These are phyloP conservation scores for Lachnellula subtilissima DNA, from an alignment of 2,329 filamentous ascomycete species.

Conservation along the genomic window DNA sequence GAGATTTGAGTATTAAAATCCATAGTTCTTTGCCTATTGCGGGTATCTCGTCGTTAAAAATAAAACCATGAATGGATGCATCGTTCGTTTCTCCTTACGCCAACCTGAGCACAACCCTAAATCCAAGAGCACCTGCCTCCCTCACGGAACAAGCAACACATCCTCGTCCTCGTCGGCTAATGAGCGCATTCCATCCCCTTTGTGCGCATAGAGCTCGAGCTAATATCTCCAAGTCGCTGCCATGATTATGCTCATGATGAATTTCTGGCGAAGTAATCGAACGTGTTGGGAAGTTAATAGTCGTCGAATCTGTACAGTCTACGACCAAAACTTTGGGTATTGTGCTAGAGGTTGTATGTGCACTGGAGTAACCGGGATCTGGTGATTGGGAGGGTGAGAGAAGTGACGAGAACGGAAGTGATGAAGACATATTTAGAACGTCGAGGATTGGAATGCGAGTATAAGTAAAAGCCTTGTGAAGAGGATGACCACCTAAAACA, in stretches of 20 bases:
- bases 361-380: constrained; percentile 25
- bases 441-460: constrained; percentile 55
- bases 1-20: neutral
- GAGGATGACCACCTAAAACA: constrained; percentile 47
- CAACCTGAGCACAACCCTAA: constrained; percentile 36
- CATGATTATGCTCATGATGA: constrained; percentile 24
- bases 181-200: constrained; percentile 67
- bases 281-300: constrained; percentile 6
- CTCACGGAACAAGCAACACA: constrained; percentile 71
- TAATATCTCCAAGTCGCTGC: constrained; percentile 64
- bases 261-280: constrained; percentile 25
- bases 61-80: neutral
- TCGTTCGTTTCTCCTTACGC: constrained; percentile 3
- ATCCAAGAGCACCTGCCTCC: constrained; percentile 66
- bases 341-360: constrained; percentile 32
- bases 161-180: constrained; percentile 62
- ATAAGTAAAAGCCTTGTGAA: constrained; percentile 60
- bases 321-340: constrained; percentile 50
- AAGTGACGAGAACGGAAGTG: constrained; percentile 19
- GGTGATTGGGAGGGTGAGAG: constrained; percentile 26
- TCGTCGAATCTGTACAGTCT: constrained; percentile 46
- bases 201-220: constrained; percentile 70
- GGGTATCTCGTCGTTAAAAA: constrained; percentile 4
- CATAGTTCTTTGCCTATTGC: neutral
- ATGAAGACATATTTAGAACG: constrained; percentile 37